These are phyloP conservation scores for Pleurotus eryngii DNA, from an alignment of 768 basidiomycete genomes.

Conservation along the genomic window DNA sequence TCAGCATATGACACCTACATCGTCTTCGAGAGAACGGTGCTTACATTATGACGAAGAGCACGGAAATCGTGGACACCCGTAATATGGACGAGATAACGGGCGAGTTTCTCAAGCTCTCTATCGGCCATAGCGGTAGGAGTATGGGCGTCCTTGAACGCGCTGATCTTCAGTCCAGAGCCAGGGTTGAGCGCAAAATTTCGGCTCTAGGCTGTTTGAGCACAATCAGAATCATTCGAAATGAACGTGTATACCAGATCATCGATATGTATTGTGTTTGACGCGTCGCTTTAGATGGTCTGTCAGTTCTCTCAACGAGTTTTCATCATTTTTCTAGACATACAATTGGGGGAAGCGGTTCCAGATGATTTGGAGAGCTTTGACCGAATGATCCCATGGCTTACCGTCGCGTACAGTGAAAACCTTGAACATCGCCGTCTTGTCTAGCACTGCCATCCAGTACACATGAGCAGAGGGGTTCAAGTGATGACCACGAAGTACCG, in stretches of 20 bases:
- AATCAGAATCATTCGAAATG: background rate
- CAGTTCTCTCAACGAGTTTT: too few species aligned
- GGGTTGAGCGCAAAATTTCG: constrained; percentile 90
- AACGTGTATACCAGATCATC: constrained; percentile 66
- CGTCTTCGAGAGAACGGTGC: constrained; percentile 11
- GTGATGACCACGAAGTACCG: constrained; percentile 5
- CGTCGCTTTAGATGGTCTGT: constrained; percentile 36
- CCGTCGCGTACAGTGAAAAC: constrained; percentile 73
- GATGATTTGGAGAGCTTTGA: constrained; percentile 80
- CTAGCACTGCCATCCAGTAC: constrained; percentile 49
- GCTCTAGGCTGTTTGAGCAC: constrained; percentile 35
- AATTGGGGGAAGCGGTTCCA: constrained; percentile 87
- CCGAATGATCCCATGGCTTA: constrained; percentile 75
- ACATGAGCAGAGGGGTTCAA: constrained; percentile 2
- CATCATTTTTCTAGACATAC: constrained; percentile 30
- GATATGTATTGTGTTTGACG: constrained; percentile 79
- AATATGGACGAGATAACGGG: constrained; percentile 63
- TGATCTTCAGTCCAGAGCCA: constrained; percentile 77
- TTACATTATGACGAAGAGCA: constrained; percentile 63
- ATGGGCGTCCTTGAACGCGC: constrained; percentile 77
- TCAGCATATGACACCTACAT: background rate
- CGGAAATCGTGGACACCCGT: constrained; percentile 60
- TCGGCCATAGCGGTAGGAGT: constrained; percentile 61
- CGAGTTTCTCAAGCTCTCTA: constrained; percentile 64
- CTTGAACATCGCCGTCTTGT: constrained; percentile 87